Base-by-base conservation (phyloP, 176 grass and related monocot genomes). In the Carex cristatella region DNA sequence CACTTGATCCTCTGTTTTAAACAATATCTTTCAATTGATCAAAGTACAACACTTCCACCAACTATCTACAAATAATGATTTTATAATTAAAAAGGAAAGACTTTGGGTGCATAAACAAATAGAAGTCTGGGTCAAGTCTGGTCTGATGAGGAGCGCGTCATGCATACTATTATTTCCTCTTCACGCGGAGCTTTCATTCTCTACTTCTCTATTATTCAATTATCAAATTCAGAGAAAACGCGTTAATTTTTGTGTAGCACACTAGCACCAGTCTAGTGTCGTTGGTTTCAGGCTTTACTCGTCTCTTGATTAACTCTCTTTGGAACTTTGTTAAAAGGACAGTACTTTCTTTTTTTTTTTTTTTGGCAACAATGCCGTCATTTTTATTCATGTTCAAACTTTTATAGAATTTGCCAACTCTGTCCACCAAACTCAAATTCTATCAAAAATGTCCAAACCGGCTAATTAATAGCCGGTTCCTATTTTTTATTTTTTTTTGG, bases 51-150 rank as follows among this genome's bases (percentile, higher is more conserved):
- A 4, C 2, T 30, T 2, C 23, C 44, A 51, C 51, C 73, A 6
- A 32, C 38, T 18, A 57, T n/a, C n/a, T 13, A 13, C n/a, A 46
- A 75, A 28, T 15, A 76, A 13, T 23, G 14, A 13, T 30, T 31
- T 23, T 31, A 0, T 32, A 54, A 30, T 53, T 10, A 32, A 2
- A 23, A 48, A 82, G 12, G 33, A 83, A 69, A 55, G 81, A 69
- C 81, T 83, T 69, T 4, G 27, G 16, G 15, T 40, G 38, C 46
- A 66, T 83, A 83, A 69, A 83, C 0, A 85, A 85, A 76, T 33
- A 5, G 10, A 33, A 23, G 70, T 35, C 51, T 61, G 58, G 28
- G 44, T 77, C 83, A 85, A 85, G 84, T 86, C 84, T 44, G 54
- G 69, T 86, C 67, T 16, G 58, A 79, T 6, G 31, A 30, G 68